A percentile compares a stretch with the other conserved stretches of the same genome.
Conservation (phyloP, 2,329 filamentous ascomycete species). For the Nothophaeocryptopus gaeumannii region DNA sequence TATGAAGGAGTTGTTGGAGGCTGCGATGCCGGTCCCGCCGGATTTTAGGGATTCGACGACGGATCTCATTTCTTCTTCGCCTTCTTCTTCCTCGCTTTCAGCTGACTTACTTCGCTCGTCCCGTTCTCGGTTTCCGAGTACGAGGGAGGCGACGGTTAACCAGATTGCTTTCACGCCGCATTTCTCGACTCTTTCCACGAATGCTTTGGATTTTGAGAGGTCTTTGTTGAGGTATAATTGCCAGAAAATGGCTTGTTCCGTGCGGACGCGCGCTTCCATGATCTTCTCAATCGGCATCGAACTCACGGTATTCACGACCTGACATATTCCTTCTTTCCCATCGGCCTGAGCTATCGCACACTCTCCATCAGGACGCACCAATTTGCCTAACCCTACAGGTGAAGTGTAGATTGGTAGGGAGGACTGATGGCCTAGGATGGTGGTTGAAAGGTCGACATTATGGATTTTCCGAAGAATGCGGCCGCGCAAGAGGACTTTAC, state of each 20-base stretch:
- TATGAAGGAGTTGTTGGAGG: conserved; percentile 26
- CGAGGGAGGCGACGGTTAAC: conserved; percentile 58
- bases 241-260: conserved; percentile 47
- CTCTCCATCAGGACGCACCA: conserved; percentile 35
- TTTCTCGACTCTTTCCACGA: conserved; percentile 48
- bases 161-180: conserved; percentile 54
- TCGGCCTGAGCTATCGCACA: conserved; percentile 30
- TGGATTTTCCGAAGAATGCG: conserved; percentile 42
- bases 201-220: conserved; percentile 47
- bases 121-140: conserved; percentile 54
- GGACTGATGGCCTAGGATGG: conserved; percentile 30
- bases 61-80: conserved; percentile 23
- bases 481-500: conserved; percentile 44
- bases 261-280: conserved; percentile 24
- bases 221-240: conserved; percentile 61
- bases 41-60: conserved; percentile 20
- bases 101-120: conserved; percentile 44
- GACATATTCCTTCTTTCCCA: conserved; percentile 28
- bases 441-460: conserved; percentile 32
- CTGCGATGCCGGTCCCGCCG: conserved; percentile 22
- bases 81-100: not conserved
- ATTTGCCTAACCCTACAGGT: conserved; percentile 33
- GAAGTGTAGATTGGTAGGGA: conserved; percentile 36
- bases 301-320: conserved; percentile 31
- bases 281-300: conserved; percentile 31